These are phyloP conservation scores for Hortaea werneckii DNA, from an alignment of 2,329 filamentous ascomycete species.

Conservation along the genomic window DNA sequence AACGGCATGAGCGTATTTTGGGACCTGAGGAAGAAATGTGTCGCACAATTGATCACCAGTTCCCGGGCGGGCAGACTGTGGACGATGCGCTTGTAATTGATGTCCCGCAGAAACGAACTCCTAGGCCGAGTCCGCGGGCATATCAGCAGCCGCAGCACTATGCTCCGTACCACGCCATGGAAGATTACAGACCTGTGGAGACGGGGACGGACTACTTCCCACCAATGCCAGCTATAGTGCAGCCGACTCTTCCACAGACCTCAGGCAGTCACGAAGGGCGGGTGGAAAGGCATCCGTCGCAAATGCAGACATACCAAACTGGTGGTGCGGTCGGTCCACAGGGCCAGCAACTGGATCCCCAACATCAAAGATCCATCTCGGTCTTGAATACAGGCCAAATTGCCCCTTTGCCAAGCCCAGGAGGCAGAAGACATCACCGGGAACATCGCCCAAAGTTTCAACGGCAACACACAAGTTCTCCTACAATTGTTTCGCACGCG, in stretches of 20 bases:
- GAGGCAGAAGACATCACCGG: slow-evolving; percentile 43
- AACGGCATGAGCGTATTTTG: slow-evolving; percentile 53
- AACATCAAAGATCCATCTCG: slow-evolving; percentile 58
- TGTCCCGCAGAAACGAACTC: slow-evolving; percentile 61
- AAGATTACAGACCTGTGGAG: slow-evolving; percentile 58
- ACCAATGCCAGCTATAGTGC: slow-evolving; percentile 46
- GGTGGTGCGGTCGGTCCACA: neutral
- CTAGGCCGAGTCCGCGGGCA: slow-evolving; percentile 64
- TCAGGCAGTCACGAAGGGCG: slow-evolving; percentile 27
- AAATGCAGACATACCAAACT: neutral
- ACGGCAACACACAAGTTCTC: slow-evolving; percentile 71
- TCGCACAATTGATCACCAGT: slow-evolving; percentile 69
- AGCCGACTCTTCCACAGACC: slow-evolving; percentile 30
- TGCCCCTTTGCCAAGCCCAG: slow-evolving; percentile 72
- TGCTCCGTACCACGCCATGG: slow-evolving; percentile 45
- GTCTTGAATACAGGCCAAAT: slow-evolving; percentile 72
- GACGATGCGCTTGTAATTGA: slow-evolving; percentile 89
- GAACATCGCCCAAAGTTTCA: slow-evolving; percentile 45
- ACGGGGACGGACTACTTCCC: slow-evolving; percentile 75
- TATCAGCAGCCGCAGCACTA: slow-evolving; percentile 40
- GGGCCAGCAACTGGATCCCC: slow-evolving; percentile 8
- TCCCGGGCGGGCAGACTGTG: slow-evolving; percentile 74
- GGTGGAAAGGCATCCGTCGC: slow-evolving; percentile 5
- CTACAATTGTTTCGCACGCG: slow-evolving; percentile 52
- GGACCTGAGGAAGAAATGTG: slow-evolving; percentile 80